phyloP scores from a whole-genome alignment of 768 basidiomycete species.

The Phanerochaete carnosa region DNA sequence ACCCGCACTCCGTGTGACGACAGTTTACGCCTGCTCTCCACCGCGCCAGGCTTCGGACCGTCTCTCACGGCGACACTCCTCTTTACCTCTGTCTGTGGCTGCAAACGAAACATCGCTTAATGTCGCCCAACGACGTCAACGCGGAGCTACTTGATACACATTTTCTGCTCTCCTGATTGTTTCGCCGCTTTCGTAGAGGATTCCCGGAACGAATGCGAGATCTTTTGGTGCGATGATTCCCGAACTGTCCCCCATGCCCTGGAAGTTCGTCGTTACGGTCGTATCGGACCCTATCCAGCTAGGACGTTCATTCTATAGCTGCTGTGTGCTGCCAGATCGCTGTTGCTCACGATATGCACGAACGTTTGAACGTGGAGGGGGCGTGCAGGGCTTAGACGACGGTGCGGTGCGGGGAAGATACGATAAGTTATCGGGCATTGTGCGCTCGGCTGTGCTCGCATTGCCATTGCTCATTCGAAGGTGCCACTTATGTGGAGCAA shows the following conservation, averaged over 20 bases:
- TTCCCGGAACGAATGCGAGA: background rate
- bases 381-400: background rate
- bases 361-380: background rate
- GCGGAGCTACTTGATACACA: background rate
- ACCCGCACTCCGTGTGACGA: background rate
- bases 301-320: too few relatives aligned
- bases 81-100: background rate
- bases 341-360: background rate
- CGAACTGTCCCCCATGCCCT: background rate
- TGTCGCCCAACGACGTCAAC: background rate
- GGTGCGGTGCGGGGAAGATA: too few relatives aligned
- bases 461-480: background rate
- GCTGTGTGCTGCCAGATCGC: background rate
- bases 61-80: background rate
- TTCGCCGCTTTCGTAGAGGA: background rate
- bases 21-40: background rate
- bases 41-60: background rate
- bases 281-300: too few relatives aligned
- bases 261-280: background rate
- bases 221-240: background rate
- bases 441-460: background rate
- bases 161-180: background rate
- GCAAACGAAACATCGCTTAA: background rate
- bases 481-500: background rate
- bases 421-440: background rate